Percentiles rank a stretch among this genome's conserved stretches.
These are phyloP conservation scores for Floccularia luteovirens DNA, from an alignment of 768 basidiomycete species.

Conservation along the genomic window DNA sequence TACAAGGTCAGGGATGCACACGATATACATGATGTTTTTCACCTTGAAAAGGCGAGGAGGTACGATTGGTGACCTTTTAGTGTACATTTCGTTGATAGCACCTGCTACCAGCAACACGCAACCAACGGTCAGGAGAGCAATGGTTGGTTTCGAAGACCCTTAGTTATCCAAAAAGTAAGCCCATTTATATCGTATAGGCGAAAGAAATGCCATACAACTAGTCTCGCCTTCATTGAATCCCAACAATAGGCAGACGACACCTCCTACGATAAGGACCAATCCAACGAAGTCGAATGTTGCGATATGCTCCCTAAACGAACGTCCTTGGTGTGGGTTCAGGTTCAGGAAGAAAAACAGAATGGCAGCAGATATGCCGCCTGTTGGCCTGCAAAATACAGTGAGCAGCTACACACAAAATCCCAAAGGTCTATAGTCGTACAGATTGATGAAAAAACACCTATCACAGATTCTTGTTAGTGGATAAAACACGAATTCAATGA, in stretches of 20 bases:
- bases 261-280: conserved; percentile 50
- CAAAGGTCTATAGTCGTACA: conserved; percentile 32
- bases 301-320: conserved; percentile 49
- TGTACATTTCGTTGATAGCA: conserved; percentile 51
- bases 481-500: conserved; percentile 2
- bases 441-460: conserved; percentile 73
- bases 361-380: conserved; percentile 55
- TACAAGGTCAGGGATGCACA: background rate
- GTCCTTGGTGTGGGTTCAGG: conserved; percentile 65
- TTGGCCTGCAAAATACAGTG: conserved; percentile 39
- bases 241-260: conserved; percentile 61
- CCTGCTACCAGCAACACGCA: conserved; percentile 40
- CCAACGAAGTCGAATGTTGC: conserved; percentile 68
- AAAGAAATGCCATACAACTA: conserved; percentile 38
- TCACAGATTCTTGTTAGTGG: conserved; percentile 3
- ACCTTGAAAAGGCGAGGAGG: conserved; percentile 73
- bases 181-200: background rate
- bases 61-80: conserved; percentile 60
- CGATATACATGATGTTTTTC: conserved; percentile 3
- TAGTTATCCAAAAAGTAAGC: conserved; percentile 1
- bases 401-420: background rate
- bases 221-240: conserved; percentile 70
- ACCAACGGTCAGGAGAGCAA: conserved; percentile 57
- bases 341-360: conserved; percentile 71
- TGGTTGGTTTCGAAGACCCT: conserved; percentile 58